A percentile compares a stretch with the other conserved stretches of the same genome.
Conservation (phyloP, 495 filamentous ascomycete genomes). For the Cercophora sp. region DNA sequence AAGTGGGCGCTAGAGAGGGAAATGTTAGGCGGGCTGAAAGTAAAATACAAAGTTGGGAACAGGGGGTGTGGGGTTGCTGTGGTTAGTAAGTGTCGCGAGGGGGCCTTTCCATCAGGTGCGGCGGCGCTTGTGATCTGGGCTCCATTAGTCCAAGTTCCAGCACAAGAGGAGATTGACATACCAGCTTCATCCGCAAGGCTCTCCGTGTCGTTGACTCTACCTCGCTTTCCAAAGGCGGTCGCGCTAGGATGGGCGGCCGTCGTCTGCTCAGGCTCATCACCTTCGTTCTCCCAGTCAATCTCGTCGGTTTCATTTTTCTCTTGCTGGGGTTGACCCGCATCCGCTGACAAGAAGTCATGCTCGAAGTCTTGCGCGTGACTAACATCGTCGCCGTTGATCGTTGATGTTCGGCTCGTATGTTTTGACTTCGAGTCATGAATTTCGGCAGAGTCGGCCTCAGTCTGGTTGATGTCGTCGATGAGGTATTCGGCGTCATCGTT, state of each 20-base stretch:
- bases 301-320: conserved; percentile 9
- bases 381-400: conserved; percentile 46
- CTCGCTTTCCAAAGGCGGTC: conserved; percentile 24
- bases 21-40: no score
- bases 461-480: no score
- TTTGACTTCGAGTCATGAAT: conserved; percentile 14
- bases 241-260: background rate
- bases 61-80: background rate
- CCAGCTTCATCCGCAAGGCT: conserved; percentile 35
- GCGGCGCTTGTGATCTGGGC: conserved; percentile 48
- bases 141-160: conserved; percentile 21
- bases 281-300: conserved; percentile 45
- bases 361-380: conserved; percentile 28
- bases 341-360: background rate
- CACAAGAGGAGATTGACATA: conserved; percentile 23
- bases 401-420: conserved; percentile 39
- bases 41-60: no score
- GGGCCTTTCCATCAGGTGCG: conserved; percentile 36
- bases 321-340: background rate
- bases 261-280: conserved; percentile 25
- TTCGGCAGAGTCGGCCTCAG: background rate
- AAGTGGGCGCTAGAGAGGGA: no score
- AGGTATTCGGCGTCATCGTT: background rate
- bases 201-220: conserved; percentile 29
- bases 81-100: background rate